Evolutionary conservation across 345 rosid genomes (phyloP).

Genomic region (Gynandropsis gynandra): DNA sequence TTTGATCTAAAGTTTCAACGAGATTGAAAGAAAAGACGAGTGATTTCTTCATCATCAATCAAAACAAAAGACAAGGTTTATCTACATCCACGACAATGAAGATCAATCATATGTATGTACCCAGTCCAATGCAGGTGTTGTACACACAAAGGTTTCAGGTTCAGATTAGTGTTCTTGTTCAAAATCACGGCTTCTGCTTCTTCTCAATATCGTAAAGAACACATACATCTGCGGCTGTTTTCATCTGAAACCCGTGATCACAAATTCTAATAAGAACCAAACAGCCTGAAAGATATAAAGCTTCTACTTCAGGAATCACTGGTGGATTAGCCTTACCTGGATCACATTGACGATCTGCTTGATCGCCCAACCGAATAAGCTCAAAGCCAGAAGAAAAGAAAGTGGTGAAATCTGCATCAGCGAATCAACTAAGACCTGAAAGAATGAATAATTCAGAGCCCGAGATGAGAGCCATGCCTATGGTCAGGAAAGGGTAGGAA

Average conservation of each 20-base stretch:
- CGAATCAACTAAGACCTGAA: conserved; percentile 47
- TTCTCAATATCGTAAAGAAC: conserved; percentile 70
- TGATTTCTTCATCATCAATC: too few relatives aligned
- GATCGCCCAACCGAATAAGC: conserved; percentile 78
- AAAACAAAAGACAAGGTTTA: too few relatives aligned
- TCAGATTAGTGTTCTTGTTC: conserved; percentile 66
- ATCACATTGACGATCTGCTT: conserved; percentile 73
- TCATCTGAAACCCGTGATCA: conserved; percentile 48
- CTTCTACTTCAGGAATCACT: conserved; percentile 44
- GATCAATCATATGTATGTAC: too few relatives aligned
- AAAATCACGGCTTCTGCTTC: conserved; percentile 36
- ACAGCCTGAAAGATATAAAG: too few relatives aligned
- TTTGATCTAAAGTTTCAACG: too few relatives aligned
- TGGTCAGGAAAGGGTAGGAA: background rate
- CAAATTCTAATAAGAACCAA: conserved; percentile 5
- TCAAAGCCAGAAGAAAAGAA: conserved; percentile 47
- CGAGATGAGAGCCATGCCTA: conserved; percentile 1
- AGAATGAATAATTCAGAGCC: conserved; percentile 12
- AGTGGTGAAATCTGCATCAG: conserved; percentile 38
- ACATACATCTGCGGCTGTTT: conserved; percentile 85
- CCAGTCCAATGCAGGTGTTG: too few relatives aligned
- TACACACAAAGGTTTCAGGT: conserved; percentile 28
- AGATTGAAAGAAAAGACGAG: too few relatives aligned
- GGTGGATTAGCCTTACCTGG: conserved; percentile 42
- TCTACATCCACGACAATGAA: too few relatives aligned